A percentile compares a stretch with the other conserved stretches of the same genome.
Conservation (phyloP, 2,329 filamentous ascomycete genomes). For the Tolypocladium inflatum region DNA sequence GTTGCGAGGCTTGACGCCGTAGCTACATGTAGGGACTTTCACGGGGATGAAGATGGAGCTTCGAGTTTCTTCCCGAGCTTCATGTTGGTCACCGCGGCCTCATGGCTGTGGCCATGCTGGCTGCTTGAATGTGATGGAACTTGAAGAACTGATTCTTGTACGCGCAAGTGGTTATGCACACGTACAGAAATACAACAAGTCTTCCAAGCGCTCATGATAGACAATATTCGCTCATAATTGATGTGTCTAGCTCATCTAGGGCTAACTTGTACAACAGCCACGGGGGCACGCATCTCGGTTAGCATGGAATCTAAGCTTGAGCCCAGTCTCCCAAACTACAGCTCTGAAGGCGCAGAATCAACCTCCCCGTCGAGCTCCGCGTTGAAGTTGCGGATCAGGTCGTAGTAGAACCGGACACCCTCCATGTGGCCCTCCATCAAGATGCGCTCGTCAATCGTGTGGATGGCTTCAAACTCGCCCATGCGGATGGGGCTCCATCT, state of each 20-base stretch:
- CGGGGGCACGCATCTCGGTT: background rate
- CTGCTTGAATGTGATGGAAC: too few relatives aligned
- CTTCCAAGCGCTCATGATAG: too few relatives aligned
- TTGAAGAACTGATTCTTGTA: too few relatives aligned
- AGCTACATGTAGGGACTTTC: too few relatives aligned
- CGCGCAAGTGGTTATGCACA: too few relatives aligned
- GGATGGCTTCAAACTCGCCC: constrained; percentile 19
- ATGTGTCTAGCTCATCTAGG: background rate
- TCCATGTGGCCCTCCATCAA: constrained; percentile 28
- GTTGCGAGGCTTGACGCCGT: too few relatives aligned
- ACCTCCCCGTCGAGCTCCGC: constrained; percentile 4
- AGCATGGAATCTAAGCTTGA: background rate
- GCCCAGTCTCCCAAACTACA: background rate
- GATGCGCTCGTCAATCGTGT: constrained; percentile 32
- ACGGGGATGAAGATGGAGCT: too few relatives aligned
- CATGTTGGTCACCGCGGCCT: too few relatives aligned
- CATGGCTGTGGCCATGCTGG: too few relatives aligned
- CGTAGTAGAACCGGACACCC: constrained; percentile 32
- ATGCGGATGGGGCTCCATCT: constrained; percentile 31
- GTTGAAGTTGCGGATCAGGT: constrained; percentile 35
- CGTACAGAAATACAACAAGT: too few relatives aligned
- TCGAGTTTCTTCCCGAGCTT: too few relatives aligned
- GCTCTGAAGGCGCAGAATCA: background rate
- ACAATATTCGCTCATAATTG: background rate
- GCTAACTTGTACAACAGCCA: background rate